Base-by-base conservation (phyloP, 2,329 filamentous ascomycete species). In the Zymoseptoria crescenta region DNA sequence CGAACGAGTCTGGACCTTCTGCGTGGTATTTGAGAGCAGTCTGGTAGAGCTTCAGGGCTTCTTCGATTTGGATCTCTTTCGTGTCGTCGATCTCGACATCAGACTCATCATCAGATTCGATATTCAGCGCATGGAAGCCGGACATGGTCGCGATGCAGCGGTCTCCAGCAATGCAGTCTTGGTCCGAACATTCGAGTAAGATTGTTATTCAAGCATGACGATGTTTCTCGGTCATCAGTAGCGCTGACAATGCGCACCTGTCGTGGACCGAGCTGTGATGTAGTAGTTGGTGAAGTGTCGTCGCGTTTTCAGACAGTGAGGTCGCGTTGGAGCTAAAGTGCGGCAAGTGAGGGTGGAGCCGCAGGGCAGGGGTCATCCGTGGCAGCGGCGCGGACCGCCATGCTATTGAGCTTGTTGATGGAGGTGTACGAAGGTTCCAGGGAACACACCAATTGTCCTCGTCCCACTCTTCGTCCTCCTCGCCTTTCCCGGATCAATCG, bases 21-120 rank as follows among this genome's bases (percentile, higher is more conserved):
- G 93, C 87, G 72, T 99, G 94, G 65, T 92, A 85, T 73, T 93
- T 96, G 59, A 99, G 78, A 52, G 94, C 94, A 67, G 82, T 87
- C 71, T 97, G 92, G 72, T 96, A 99, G 41, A 93, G 83, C 76
- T 96, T 97, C 62, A 99, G 79, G 53, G 94, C 92, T 76, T 99
- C 94, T 70, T 99, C 94, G 70, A 97, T 93, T 80, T 96, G 92
- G 56, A 99, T 86, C 74, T 97, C 93, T 73, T 93, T 94, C 35
- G 92, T 96, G 69, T 94, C 91, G 73, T 99, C 94, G 70, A 96
- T 80, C 75, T 96, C 92, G 68, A 96, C 90, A 71, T 96, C 91
- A 64, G 87, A 80, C 59, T 90, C 89, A 70, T 95, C 90, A 76
- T 96, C 94, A 8, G 90, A 88, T 75, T 96, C 92, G 75, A 97